phyloP scores from a whole-genome alignment of 306 rosid genomes.

The Cyclanthera cordifolia region DNA sequence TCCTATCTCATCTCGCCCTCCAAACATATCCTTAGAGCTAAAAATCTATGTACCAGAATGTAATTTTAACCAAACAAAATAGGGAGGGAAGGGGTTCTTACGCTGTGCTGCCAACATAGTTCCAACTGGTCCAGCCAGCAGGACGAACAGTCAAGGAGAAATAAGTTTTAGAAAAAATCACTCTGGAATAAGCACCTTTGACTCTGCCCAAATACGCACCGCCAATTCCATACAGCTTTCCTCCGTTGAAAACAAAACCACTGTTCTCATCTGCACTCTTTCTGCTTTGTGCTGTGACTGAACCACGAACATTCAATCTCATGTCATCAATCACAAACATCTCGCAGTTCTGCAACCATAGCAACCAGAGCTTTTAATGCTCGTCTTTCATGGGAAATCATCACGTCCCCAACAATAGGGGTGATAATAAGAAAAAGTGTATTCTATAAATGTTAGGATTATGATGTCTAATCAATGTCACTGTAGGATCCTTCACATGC shows the following conservation, averaged over 20 bases:
- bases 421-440: too few relatives aligned
- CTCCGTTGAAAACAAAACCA: constrained; percentile 50
- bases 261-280: constrained; percentile 30
- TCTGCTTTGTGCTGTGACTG: constrained; percentile 55
- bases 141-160: constrained; percentile 46
- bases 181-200: constrained; percentile 57
- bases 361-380: neutral
- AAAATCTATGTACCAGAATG: too few relatives aligned
- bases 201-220: constrained; percentile 69
- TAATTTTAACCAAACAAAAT: too few relatives aligned
- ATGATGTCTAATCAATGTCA: too few relatives aligned
- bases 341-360: constrained; percentile 44
- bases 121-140: constrained; percentile 73
- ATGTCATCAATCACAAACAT: constrained; percentile 64
- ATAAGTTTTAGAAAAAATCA: constrained; percentile 40
- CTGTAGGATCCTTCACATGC: too few relatives aligned
- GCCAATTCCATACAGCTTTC: constrained; percentile 64
- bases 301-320: constrained; percentile 44
- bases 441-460: too few relatives aligned
- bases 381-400: neutral
- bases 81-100: constrained; percentile 20
- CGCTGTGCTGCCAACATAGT: constrained; percentile 45
- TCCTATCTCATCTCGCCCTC: too few relatives aligned
- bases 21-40: too few relatives aligned
- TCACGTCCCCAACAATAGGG: neutral